Evolutionary conservation across 2,329 filamentous ascomycete species (phyloP).

Genomic region (Nigrospora oryzae): DNA sequence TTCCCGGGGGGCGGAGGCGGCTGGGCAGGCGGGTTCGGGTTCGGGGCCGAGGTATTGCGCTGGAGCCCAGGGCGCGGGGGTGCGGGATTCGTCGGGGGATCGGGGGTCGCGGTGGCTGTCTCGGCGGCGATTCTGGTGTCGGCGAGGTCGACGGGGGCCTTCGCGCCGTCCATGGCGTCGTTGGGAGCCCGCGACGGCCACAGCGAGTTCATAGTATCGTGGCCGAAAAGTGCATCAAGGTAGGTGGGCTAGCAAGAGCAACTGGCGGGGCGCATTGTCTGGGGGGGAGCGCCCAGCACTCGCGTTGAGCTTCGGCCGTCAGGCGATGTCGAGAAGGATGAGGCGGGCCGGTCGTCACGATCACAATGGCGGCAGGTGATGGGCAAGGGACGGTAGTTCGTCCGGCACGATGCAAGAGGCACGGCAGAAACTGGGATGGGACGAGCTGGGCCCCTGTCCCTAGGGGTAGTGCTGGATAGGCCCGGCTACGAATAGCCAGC

Average conservation of each 20-base stretch:
- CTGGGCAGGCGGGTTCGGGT: constrained; percentile 18
- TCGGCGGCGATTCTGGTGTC: constrained; percentile 21
- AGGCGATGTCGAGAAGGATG: too few relatives aligned
- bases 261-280: not conserved
- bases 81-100: constrained; percentile 4
- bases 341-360: too few relatives aligned
- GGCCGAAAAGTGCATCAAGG: not conserved
- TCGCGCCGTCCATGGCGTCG: constrained; percentile 19
- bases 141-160: constrained; percentile 18
- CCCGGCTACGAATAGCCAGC: too few relatives aligned
- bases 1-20: constrained; percentile 16
- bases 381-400: too few relatives aligned
- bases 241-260: not conserved
- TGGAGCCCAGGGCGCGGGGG: constrained; percentile 17
- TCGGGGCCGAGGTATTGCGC: constrained; percentile 18
- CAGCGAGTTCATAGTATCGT: constrained; percentile 32
- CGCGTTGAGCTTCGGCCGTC: too few relatives aligned
- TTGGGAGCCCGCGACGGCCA: constrained; percentile 29
- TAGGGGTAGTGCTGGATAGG: too few relatives aligned
- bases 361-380: too few relatives aligned
- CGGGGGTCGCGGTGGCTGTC: constrained; percentile 11
- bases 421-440: too few relatives aligned
- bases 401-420: too few relatives aligned
- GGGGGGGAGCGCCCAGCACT: too few relatives aligned
- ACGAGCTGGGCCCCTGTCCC: too few relatives aligned